These are phyloP conservation scores for Dendryphion nanum DNA, from an alignment of 2,329 filamentous ascomycete genomes.

Conservation along the genomic window DNA sequence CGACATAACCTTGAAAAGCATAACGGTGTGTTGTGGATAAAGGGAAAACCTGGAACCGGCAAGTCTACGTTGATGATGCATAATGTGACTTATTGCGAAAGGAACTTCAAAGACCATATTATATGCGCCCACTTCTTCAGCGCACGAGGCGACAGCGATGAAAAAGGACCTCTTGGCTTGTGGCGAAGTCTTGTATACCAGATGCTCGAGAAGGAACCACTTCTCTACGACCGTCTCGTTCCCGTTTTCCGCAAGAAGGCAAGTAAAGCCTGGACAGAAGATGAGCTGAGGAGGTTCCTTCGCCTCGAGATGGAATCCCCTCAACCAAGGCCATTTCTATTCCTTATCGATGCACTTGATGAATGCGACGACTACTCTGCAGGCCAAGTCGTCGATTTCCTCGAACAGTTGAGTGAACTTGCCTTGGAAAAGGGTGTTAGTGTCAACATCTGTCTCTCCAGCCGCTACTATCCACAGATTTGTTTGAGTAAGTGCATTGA, in stretches of 20 bases:
- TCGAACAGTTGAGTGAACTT: conserved; percentile 37
- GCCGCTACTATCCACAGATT: conserved; percentile 49
- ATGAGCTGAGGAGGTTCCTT: conserved; percentile 16
- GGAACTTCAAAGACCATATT: conserved; percentile 4
- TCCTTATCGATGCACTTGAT: conserved; percentile 47
- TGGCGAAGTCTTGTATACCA: conserved; percentile 25
- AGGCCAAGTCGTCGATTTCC: conserved; percentile 43
- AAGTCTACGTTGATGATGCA: conserved; percentile 49
- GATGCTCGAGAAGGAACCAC: conserved; percentile 15
- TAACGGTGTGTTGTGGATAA: conserved; percentile 49
- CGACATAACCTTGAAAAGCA: conserved; percentile 21
- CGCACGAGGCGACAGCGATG: conserved; percentile 16
- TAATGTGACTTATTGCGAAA: conserved; percentile 6
- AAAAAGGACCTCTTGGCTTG: conserved; percentile 21
- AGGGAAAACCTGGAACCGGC: conserved; percentile 33
- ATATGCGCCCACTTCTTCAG: conserved; percentile 27
- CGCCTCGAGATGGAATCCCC: conserved; percentile 1
- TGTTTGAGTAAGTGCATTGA: conserved; percentile 21
- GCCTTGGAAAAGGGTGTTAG: conserved; percentile 3
- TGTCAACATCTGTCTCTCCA: conserved; percentile 46
- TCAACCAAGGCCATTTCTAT: no score
- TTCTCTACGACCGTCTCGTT: conserved; percentile 7
- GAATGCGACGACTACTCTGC: conserved; percentile 46
- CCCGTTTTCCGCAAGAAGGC: conserved; percentile 1
- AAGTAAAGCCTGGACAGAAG: conserved; percentile 11